Evolutionary conservation across 805 yeast species (phyloP).

Genomic region (Nakazawaea molendinolei): DNA sequence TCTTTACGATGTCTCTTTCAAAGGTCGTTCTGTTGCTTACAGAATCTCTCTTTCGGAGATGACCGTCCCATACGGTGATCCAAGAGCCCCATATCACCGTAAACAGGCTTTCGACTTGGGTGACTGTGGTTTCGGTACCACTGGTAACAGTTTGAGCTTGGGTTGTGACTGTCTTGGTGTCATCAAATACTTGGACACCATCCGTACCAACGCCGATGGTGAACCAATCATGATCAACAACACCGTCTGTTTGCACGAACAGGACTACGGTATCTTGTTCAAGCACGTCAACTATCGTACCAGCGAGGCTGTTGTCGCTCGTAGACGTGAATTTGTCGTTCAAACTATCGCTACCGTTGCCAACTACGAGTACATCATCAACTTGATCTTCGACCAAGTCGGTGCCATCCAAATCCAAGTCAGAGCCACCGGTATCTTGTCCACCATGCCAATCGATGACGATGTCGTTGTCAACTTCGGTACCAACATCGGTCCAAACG

Average conservation of each 20-base stretch:
- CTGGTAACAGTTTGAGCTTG: constrained; percentile 58
- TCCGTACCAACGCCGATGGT: constrained; percentile 51
- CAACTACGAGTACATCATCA: constrained; percentile 73
- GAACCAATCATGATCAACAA: constrained; percentile 56
- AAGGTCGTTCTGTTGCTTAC: constrained; percentile 72
- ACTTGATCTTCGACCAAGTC: constrained; percentile 67
- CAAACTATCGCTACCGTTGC: constrained; percentile 84
- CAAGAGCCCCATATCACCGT: constrained; percentile 77
- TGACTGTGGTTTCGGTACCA: constrained; percentile 76
- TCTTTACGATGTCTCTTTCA: constrained; percentile 63
- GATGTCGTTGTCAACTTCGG: constrained; percentile 62
- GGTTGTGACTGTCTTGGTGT: constrained; percentile 85
- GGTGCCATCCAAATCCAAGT: constrained; percentile 75
- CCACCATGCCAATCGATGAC: constrained; percentile 78
- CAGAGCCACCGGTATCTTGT: constrained; percentile 81
- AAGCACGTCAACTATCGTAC: constrained; percentile 80
- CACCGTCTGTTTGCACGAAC: constrained; percentile 77
- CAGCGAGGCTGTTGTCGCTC: constrained; percentile 56
- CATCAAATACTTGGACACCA: constrained; percentile 65
- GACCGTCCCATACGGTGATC: constrained; percentile 88
- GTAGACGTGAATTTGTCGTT: constrained; percentile 73
- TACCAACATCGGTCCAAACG: constrained; percentile 73
- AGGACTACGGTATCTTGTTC: constrained; percentile 68
- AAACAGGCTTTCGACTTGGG: constrained; percentile 85
- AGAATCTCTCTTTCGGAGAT: constrained; percentile 71